Percentiles rank a stretch among this genome's conserved stretches.
Conservation (phyloP, 2,329 filamentous ascomycete species). For the Aspergillus sp. region DNA sequence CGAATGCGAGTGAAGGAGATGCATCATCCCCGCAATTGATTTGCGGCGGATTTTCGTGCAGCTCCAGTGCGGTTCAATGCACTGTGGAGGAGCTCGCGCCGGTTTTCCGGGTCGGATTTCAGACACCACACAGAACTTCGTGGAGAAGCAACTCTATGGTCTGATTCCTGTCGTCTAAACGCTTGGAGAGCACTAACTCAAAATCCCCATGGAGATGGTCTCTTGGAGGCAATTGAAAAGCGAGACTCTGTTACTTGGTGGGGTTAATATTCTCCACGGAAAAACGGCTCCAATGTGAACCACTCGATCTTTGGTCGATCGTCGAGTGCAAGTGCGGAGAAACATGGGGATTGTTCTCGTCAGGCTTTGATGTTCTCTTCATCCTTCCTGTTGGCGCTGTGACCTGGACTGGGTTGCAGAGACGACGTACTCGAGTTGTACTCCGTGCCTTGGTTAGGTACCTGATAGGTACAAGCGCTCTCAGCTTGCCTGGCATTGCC, state of each 20-base stretch:
- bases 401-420: not conserved
- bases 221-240: not conserved
- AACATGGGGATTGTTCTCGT: not conserved
- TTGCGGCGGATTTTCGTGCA: not conserved
- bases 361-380: not conserved
- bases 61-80: too few relatives aligned
- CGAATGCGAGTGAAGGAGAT: not conserved
- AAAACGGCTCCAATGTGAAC: not conserved
- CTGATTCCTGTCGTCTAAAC: not conserved
- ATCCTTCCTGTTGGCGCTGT: not conserved
- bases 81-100: not conserved
- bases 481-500: not conserved
- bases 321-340: not conserved
- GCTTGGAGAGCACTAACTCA: too few relatives aligned
- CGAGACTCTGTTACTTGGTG: not conserved
- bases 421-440: not conserved
- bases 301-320: not conserved
- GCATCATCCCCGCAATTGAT: not conserved
- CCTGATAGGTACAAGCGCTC: not conserved
- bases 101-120: not conserved
- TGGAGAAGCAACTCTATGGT: not conserved
- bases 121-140: not conserved
- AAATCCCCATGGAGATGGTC: not conserved
- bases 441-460: not conserved
- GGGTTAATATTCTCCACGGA: not conserved